Conservation (phyloP, 805 yeast species). For the Lachancea fermentati region DNA sequence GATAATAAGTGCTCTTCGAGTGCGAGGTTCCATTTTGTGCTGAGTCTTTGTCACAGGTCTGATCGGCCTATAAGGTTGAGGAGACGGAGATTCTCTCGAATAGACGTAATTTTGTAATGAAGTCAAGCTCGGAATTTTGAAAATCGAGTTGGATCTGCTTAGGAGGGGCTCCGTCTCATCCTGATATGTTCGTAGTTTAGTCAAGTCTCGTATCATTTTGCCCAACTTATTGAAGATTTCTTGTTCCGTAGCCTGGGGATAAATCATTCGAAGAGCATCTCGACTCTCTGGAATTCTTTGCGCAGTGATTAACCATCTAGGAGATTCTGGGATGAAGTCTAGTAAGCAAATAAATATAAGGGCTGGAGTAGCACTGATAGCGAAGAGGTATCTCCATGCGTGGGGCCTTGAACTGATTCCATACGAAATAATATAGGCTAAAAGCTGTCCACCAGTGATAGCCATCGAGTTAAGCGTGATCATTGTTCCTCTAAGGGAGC, state of each 20-base stretch:
- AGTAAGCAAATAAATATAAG: conserved; percentile 33
- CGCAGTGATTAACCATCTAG: conserved; percentile 38
- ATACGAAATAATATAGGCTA: conserved; percentile 39
- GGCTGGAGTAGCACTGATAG: conserved; percentile 40
- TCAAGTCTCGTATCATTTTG: conserved; percentile 42
- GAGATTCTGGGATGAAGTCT: conserved; percentile 47
- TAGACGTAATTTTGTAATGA: conserved; percentile 4
- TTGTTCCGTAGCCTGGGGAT: conserved; percentile 37
- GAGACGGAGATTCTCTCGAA: background rate
- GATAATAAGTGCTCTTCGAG: conserved; percentile 39
- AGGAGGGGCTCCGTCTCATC: conserved; percentile 23
- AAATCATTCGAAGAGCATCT: conserved; percentile 39
- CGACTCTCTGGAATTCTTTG: conserved; percentile 35
- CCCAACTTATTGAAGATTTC: conserved; percentile 43
- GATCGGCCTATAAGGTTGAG: background rate
- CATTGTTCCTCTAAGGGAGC: conserved; percentile 35
- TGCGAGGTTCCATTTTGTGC: conserved; percentile 29
- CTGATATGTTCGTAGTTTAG: conserved; percentile 30
- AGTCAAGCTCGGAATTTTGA: conserved; percentile 15
- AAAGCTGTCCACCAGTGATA: conserved; percentile 47
- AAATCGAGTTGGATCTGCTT: conserved; percentile 32
- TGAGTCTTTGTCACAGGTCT: background rate
- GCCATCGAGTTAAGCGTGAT: conserved; percentile 37
- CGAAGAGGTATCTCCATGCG: conserved; percentile 37
- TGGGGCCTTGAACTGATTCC: conserved; percentile 14